Percentiles rank a stretch among this genome's conserved stretches.
Evolutionary conservation across 805 yeast genomes (phyloP).

Genomic region (Metschnikowia continentalis): DNA sequence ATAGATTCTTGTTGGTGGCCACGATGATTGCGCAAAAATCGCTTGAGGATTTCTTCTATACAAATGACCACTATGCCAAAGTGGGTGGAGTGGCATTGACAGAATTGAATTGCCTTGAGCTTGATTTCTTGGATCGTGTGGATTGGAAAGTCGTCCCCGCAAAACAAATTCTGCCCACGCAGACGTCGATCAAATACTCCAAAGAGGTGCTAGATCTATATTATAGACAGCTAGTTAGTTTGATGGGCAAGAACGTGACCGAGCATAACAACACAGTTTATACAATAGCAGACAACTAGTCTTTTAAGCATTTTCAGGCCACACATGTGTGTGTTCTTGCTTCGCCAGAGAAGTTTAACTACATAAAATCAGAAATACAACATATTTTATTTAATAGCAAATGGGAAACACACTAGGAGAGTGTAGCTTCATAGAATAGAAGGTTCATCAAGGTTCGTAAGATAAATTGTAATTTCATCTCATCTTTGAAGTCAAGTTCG

Average conservation of each 20-base stretch:
- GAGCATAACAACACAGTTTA: slow-evolving; percentile 15
- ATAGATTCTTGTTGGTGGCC: slow-evolving; percentile 83
- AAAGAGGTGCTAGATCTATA: slow-evolving; percentile 39
- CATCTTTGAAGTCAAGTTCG: neutral
- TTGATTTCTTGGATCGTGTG: slow-evolving; percentile 78
- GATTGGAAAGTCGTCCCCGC: slow-evolving; percentile 56
- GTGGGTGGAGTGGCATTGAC: slow-evolving; percentile 89
- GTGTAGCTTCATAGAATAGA: neutral
- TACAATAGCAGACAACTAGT: slow-evolving; percentile 1
- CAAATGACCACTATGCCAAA: slow-evolving; percentile 89
- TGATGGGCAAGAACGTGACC: slow-evolving; percentile 35
- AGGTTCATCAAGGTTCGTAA: slow-evolving; percentile 5
- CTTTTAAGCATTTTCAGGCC: neutral
- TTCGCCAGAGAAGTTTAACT: neutral
- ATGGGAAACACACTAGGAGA: neutral
- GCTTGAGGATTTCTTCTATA: slow-evolving; percentile 88
- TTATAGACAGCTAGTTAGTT: slow-evolving; percentile 35
- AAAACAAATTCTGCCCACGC: slow-evolving; percentile 23
- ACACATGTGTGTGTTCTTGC: neutral
- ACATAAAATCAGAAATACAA: slow-evolving; percentile 1
- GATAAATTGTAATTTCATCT: slow-evolving; percentile 1
- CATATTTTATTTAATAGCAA: slow-evolving; percentile 2
- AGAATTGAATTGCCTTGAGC: slow-evolving; percentile 82
- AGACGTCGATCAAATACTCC: slow-evolving; percentile 26
- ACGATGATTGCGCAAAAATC: slow-evolving; percentile 90